Evolutionary conservation across 306 rosid species (phyloP), one percentile per base, ranked within the genome.

Genomic region (Trichosanthes truncata): DNA sequence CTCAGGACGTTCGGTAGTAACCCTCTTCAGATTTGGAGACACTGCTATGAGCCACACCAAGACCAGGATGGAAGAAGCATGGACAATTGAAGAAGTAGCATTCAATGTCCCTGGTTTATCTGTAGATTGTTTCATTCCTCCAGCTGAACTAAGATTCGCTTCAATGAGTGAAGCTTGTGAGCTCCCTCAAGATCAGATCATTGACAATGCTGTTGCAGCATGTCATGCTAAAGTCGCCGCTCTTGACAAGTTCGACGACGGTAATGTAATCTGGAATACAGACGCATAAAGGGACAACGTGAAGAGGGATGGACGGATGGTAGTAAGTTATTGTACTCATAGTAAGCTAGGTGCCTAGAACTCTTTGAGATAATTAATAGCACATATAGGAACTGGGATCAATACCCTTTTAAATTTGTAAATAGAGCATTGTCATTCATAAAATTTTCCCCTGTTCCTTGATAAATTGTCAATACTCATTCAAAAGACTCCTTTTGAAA

Each of bases 31-130:
- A 85, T 95, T 95, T 71, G 98, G 98, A 75, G 98, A 95, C 83
- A 95, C 98, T n/a, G 93, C 98, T 23, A 84, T 95, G 98, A 95
- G 98, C 81, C 98, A 95, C 89, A 92, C 98, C 3, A 95, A 95
- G 82, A 92, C 98, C 12, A 86, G 92, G 87, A 95, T 95, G 98
- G 98, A 95, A 87, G 98, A 95, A 84, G 96, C 97, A 69, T 95
- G 98, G 98, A 91, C 97, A 6, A 93, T 95, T 48, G 98, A 95
- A 86, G 98, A 95, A 85, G 97, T 95, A 60, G 97, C 97, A 0
- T 95, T 95, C 87, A 92, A 91, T 40, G 98, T 95, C 61, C 97
- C 97, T 0, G 98, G 98, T 63, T 90, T 95, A 79, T 92, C 98
- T 12, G 10, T 90, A 74, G 98, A 95, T 82, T 95, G 98, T 81